Conservation (phyloP, 2,329 filamentous ascomycete genomes). For the Ascochyta rabiei region DNA sequence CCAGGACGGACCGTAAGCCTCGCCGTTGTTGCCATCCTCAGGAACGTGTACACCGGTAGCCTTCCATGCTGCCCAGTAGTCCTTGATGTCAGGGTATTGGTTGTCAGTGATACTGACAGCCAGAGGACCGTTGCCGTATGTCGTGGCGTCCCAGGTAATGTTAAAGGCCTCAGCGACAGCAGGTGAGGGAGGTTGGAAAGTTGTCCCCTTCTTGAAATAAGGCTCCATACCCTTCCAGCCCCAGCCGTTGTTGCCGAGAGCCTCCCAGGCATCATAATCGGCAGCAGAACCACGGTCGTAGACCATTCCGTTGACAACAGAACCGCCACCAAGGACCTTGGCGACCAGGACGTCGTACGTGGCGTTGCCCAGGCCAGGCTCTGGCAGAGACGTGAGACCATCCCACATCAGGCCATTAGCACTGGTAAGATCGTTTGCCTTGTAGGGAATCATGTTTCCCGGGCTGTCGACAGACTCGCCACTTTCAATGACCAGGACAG, state of each 20-base stretch:
- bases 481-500: conserved; percentile 36
- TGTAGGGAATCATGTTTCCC: conserved; percentile 34
- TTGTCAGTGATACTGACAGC: conserved; percentile 32
- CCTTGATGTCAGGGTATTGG: conserved; percentile 37
- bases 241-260: conserved; percentile 66
- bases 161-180: conserved; percentile 28
- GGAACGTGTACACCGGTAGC: conserved; percentile 24
- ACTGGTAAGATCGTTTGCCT: conserved; percentile 32
- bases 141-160: conserved; percentile 35
- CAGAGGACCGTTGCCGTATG: conserved; percentile 35
- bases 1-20: conserved; percentile 31
- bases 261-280: conserved; percentile 61
- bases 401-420: conserved; percentile 30
- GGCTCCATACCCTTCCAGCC: conserved; percentile 56
- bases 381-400: conserved; percentile 28
- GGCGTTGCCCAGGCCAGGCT: conserved; percentile 28
- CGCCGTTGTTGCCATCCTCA: conserved; percentile 32
- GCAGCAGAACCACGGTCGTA: conserved; percentile 42
- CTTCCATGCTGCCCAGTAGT: conserved; percentile 35
- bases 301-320: conserved; percentile 46
- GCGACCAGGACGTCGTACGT: conserved; percentile 32
- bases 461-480: conserved; percentile 33
- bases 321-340: conserved; percentile 37
- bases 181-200: conserved; percentile 31
- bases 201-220: conserved; percentile 38